A percentile compares a stretch with the other conserved stretches of the same genome.
Conservation (phyloP, 139 green algal species). For the Mesotaenium endlicherianum region DNA sequence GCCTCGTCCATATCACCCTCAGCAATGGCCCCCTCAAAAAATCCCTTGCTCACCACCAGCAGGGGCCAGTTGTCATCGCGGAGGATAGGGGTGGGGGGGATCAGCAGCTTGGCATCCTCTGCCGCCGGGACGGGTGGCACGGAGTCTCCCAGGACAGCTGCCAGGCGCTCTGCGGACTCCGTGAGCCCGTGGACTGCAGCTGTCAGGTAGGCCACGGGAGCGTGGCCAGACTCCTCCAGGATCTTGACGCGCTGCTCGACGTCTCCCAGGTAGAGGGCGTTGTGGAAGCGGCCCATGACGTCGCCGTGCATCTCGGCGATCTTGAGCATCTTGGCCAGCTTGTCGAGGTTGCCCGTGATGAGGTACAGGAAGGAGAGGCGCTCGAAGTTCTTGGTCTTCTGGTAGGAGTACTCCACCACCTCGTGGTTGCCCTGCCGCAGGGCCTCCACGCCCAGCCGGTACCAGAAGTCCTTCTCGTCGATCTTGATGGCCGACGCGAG, state of each 20-base stretch:
- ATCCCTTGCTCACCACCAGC: slow-evolving; percentile 93
- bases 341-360: slow-evolving; percentile 91
- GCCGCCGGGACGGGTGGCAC: slow-evolving; percentile 48
- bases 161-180: slow-evolving; percentile 61
- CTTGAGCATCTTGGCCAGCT: slow-evolving; percentile 96
- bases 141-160: slow-evolving; percentile 60
- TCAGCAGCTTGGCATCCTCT: slow-evolving; percentile 57
- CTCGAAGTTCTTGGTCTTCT: slow-evolving; percentile 98
- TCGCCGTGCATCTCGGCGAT: slow-evolving; percentile 94
- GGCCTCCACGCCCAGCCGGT: slow-evolving; percentile 83
- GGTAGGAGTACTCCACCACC: slow-evolving; percentile 98
- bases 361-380: slow-evolving; percentile 99
- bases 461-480: slow-evolving; percentile 96
- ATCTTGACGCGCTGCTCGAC: slow-evolving; percentile 68
- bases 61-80: slow-evolving; percentile 96
- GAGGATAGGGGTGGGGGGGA: slow-evolving; percentile 73
- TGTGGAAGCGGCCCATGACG: slow-evolving; percentile 94
- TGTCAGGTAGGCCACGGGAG: slow-evolving; percentile 87
- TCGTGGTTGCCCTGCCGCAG: slow-evolving; percentile 91
- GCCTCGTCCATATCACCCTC: slow-evolving; percentile 58
- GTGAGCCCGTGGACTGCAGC: slow-evolving; percentile 62
- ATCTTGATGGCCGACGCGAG: slow-evolving; percentile 87
- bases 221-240: slow-evolving; percentile 88
- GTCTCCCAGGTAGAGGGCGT: slow-evolving; percentile 95
- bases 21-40: slow-evolving; percentile 87